A percentile compares a stretch with the other conserved stretches of the same genome.
Conservation (phyloP, 257 asterid species). For the Ligustrum vulgare region DNA sequence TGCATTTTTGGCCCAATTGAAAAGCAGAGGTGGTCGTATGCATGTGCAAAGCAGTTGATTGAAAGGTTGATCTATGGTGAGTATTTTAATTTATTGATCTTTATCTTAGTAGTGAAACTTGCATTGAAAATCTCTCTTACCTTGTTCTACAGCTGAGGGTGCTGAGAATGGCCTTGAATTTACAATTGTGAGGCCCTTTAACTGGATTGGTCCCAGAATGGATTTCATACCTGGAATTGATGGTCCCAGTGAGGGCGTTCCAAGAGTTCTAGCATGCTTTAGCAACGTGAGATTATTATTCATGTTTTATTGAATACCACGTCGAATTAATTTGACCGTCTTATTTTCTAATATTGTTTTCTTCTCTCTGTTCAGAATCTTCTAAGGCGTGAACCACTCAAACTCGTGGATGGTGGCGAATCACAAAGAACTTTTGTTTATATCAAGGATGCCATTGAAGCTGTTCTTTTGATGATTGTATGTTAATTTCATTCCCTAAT, state of each 20-base stretch:
- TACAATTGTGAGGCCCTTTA: conserved; percentile 72
- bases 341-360: conserved; percentile 18
- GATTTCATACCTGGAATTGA: conserved; percentile 78
- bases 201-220: conserved; percentile 86
- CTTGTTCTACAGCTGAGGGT: conserved; percentile 62
- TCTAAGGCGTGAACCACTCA: conserved; percentile 62
- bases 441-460: conserved; percentile 77
- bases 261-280: conserved; percentile 76
- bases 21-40: conserved; percentile 81
- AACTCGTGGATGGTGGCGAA: conserved; percentile 72
- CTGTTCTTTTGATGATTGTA: conserved; percentile 73
- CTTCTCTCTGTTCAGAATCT: conserved; percentile 46
- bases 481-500: conserved; percentile 20
- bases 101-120: conserved; percentile 14
- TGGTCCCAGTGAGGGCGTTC: conserved; percentile 82
- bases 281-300: conserved; percentile 58
- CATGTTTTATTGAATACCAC: conserved; percentile 6
- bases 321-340: conserved; percentile 20
- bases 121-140: conserved; percentile 12
- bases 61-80: conserved; percentile 72
- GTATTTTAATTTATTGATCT: conserved; percentile 24
- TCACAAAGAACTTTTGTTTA: conserved; percentile 74
- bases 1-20: conserved; percentile 76
- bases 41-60: conserved; percentile 75
- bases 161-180: conserved; percentile 79